Conservation (phyloP, 345 rosid species). For the Corchorus olitorius region DNA sequence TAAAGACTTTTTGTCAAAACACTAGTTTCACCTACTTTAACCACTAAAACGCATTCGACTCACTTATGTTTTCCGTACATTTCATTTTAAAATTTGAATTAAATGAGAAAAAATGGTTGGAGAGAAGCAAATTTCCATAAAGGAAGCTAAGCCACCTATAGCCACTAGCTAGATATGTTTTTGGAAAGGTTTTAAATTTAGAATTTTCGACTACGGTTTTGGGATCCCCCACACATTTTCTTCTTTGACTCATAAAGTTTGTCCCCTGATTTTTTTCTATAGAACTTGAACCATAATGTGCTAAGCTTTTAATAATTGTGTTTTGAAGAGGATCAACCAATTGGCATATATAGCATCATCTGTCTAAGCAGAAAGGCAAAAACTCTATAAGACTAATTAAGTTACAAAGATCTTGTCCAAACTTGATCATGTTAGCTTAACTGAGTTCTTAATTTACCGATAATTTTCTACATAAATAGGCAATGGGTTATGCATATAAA, state of each 20-base stretch:
- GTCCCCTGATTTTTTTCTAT: not conserved
- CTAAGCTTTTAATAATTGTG: constrained; percentile 1
- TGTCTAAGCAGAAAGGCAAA: not conserved
- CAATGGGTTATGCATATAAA: too few relatives aligned
- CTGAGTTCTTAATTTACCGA: not conserved
- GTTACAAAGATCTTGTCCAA: not conserved
- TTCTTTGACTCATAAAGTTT: not conserved
- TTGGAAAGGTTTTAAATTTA: not conserved
- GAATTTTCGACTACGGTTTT: not conserved
- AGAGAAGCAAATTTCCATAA: not conserved
- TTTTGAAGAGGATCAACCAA: not conserved
- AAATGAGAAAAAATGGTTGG: not conserved
- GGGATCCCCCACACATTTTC: not conserved
- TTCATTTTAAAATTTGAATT: not conserved
- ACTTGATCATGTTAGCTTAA: too few relatives aligned
- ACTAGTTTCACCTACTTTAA: not conserved
- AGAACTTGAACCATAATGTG: not conserved
- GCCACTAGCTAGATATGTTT: not conserved
- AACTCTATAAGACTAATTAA: not conserved
- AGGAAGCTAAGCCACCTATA: not conserved
- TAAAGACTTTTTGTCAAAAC: not conserved
- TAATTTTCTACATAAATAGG: not conserved
- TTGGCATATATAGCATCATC: not conserved
- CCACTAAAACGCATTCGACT: not conserved
- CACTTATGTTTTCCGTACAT: not conserved